phyloP scores from a whole-genome alignment of 192 early-diverging fungal species.

The Backusella australiensis region DNA sequence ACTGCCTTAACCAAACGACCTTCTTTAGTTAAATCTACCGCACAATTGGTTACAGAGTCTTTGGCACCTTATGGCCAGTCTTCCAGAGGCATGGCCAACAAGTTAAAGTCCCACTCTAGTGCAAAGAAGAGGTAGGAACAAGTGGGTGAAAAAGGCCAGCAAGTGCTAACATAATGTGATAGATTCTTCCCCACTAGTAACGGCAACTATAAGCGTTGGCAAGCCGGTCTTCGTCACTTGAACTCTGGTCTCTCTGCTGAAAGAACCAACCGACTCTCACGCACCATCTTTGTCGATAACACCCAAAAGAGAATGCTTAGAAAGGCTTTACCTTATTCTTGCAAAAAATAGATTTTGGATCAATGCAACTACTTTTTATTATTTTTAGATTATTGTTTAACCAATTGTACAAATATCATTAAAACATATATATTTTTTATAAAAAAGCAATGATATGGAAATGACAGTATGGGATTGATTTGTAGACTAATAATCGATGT shows the following conservation, averaged over 20 bases:
- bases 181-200: constrained; percentile 39
- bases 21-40: constrained; percentile 3
- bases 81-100: constrained; percentile 28
- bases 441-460: neutral
- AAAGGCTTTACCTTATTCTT: constrained; percentile 36
- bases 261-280: constrained; percentile 31
- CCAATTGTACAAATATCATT: constrained; percentile 10
- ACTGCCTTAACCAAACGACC: neutral
- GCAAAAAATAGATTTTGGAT: constrained; percentile 4
- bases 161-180: too few relatives aligned
- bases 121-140: constrained; percentile 38
- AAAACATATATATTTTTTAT: neutral
- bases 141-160: too few relatives aligned
- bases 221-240: constrained; percentile 38
- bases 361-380: neutral
- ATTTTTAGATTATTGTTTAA: neutral
- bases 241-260: constrained; percentile 34
- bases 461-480: neutral
- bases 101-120: constrained; percentile 41
- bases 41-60: constrained; percentile 3
- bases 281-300: constrained; percentile 17
- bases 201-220: constrained; percentile 43
- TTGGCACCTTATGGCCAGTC: constrained; percentile 30
- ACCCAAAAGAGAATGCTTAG: constrained; percentile 41
- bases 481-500: neutral